A percentile compares a stretch with the other conserved stretches of the same genome.
Evolutionary conservation across 345 rosid species (phyloP).

Genomic region (Eucalyptus guilfoylei): DNA sequence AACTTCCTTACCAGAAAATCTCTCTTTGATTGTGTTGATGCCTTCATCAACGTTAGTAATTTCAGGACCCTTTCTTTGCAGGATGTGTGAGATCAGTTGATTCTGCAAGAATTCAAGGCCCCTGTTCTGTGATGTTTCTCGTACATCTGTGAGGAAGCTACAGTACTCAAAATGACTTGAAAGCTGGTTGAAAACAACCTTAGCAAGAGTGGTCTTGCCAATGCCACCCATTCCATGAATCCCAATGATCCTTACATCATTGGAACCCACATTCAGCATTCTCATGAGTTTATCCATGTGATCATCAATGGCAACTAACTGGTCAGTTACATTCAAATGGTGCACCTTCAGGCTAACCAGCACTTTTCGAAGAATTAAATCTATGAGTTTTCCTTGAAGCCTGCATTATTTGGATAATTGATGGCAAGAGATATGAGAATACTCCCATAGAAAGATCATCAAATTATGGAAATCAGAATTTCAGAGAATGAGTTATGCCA

Average conservation of each 20-base stretch:
- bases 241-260: background rate
- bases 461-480: background rate
- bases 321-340: background rate
- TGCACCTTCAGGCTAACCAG: background rate
- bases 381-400: slow-evolving; percentile 1
- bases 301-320: slow-evolving; percentile 1
- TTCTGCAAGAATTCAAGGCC: slow-evolving; percentile 2
- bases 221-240: slow-evolving; percentile 21
- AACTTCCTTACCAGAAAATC: background rate
- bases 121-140: background rate
- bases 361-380: slow-evolving; percentile 1
- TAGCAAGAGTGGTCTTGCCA: slow-evolving; percentile 24
- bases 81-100: slow-evolving; percentile 1
- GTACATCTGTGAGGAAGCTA: slow-evolving; percentile 3
- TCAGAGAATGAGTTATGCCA: background rate
- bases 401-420: background rate
- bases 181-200: background rate
- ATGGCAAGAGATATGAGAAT: background rate
- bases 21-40: slow-evolving; percentile 1
- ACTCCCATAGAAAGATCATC: background rate
- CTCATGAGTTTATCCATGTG: background rate
- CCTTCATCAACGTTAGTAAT: slow-evolving; percentile 3
- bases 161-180: background rate
- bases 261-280: background rate
- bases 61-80: slow-evolving; percentile 2